A percentile compares a stretch with the other conserved stretches of the same genome.
Evolutionary conservation across 306 rosid species (phyloP).

Genomic region (Gillenia trifoliata): DNA sequence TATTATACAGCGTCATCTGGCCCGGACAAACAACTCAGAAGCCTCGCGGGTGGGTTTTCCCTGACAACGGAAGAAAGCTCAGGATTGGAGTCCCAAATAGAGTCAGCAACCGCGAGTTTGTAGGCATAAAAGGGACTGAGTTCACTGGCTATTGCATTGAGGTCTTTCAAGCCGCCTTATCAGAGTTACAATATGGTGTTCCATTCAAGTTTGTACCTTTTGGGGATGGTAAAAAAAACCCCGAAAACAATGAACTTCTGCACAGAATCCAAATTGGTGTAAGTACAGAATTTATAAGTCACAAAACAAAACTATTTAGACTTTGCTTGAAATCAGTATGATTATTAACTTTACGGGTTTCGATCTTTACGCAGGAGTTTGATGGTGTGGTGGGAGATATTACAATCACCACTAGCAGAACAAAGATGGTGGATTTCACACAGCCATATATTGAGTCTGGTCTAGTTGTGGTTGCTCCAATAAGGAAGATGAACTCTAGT

Average conservation of each 20-base stretch:
- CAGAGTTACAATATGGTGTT: slow-evolving; percentile 21
- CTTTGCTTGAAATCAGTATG: neutral
- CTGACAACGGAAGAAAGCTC: slow-evolving; percentile 15
- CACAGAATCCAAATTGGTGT: slow-evolving; percentile 24
- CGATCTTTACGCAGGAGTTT: slow-evolving; percentile 1
- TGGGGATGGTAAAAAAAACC: slow-evolving; percentile 28
- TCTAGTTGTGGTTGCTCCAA: slow-evolving; percentile 69
- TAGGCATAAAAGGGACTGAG: slow-evolving; percentile 16
- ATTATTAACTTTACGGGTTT: neutral
- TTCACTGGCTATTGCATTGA: slow-evolving; percentile 27
- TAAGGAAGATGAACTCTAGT: slow-evolving; percentile 18
- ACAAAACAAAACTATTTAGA: neutral
- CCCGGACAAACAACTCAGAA: slow-evolving; percentile 21
- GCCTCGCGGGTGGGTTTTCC: slow-evolving; percentile 31
- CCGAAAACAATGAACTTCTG: slow-evolving; percentile 8
- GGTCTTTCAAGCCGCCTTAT: slow-evolving; percentile 32
- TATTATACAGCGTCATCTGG: slow-evolving; percentile 21
- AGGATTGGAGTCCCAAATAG: slow-evolving; percentile 21
- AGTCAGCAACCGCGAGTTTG: slow-evolving; percentile 7
- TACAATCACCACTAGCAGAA: slow-evolving; percentile 23
- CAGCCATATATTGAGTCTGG: slow-evolving; percentile 44
- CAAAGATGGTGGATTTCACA: slow-evolving; percentile 29
- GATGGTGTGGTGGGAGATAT: slow-evolving; percentile 21
- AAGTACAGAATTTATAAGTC: neutral
- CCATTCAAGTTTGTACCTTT: slow-evolving; percentile 22